Evolutionary conservation across 306 rosid species (phyloP).

Genomic region (Dicorynia guianensis): DNA sequence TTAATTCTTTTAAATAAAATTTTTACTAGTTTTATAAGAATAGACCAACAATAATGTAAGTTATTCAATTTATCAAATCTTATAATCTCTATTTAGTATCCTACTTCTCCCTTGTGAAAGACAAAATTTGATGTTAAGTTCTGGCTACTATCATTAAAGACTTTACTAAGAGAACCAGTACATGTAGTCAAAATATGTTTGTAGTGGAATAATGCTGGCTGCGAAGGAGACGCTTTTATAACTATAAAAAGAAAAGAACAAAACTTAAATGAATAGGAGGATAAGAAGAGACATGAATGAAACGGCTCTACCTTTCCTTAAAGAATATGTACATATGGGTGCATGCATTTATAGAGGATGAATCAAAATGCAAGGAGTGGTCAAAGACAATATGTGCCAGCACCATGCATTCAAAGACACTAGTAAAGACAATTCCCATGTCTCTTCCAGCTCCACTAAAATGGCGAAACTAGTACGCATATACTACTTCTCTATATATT

Average conservation of each 20-base stretch:
- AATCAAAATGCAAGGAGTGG: conserved; percentile 44
- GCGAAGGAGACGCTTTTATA: too few species aligned
- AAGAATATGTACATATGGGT: conserved; percentile 35
- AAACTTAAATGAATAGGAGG: not conserved
- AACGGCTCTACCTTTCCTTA: conserved; percentile 19
- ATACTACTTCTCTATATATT: conserved; percentile 24
- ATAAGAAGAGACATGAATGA: conserved; percentile 44
- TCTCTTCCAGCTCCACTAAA: conserved; percentile 40
- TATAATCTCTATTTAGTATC: too few species aligned
- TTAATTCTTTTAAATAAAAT: too few species aligned
- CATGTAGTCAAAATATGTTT: too few species aligned
- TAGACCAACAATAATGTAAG: too few species aligned
- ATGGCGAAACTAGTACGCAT: not conserved
- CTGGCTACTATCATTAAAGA: too few species aligned
- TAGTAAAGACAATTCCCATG: conserved; percentile 43
- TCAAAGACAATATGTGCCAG: conserved; percentile 52
- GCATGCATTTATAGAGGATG: conserved; percentile 34
- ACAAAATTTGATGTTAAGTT: too few species aligned
- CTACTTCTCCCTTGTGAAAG: too few species aligned
- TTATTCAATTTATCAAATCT: too few species aligned
- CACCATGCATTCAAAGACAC: conserved; percentile 36
- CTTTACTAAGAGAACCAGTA: too few species aligned
- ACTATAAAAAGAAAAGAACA: not conserved
- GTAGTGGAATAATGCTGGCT: too few species aligned
- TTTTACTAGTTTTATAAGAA: too few species aligned